A percentile compares a stretch with the other conserved stretches of the same genome.
phyloP scores from a whole-genome alignment of 2,329 filamentous ascomycete species.

The Elsinoe necatrix region DNA sequence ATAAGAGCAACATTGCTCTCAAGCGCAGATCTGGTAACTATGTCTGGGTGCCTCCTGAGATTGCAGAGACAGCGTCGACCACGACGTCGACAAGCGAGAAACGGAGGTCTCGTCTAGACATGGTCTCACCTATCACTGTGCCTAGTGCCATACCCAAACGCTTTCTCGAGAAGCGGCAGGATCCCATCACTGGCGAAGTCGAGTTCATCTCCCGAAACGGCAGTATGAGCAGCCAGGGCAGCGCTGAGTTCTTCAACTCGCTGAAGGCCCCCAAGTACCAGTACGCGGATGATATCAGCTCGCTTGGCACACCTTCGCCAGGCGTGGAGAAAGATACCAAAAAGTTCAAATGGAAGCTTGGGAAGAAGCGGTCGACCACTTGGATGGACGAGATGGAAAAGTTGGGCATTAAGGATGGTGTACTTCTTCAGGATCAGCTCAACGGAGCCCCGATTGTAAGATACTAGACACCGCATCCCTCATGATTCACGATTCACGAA shows the following conservation, averaged over 20 bases:
- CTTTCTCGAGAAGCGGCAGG: background rate
- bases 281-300: constrained; percentile 20
- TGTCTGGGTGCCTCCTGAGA: background rate
- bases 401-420: constrained; percentile 34
- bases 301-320: constrained; percentile 16
- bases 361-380: constrained; percentile 31
- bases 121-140: background rate
- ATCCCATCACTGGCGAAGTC: constrained; percentile 1
- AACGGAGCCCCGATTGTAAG: constrained; percentile 24
- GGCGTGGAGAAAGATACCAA: constrained; percentile 20
- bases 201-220: constrained; percentile 19
- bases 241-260: constrained; percentile 15
- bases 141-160: constrained; percentile 4
- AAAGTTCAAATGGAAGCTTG: constrained; percentile 25
- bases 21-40: constrained; percentile 3
- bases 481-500: constrained; percentile 13
- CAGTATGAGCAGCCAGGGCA: constrained; percentile 1
- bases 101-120: background rate
- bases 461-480: constrained; percentile 20
- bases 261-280: constrained; percentile 18
- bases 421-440: constrained; percentile 33
- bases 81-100: background rate
- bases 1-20: background rate
- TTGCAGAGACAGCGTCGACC: background rate
- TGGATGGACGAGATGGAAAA: constrained; percentile 38